Evolutionary conservation across 495 filamentous ascomycete genomes (phyloP), one percentile per base, ranked within the genome.

Genomic region (Talaromyces adpressus): DNA sequence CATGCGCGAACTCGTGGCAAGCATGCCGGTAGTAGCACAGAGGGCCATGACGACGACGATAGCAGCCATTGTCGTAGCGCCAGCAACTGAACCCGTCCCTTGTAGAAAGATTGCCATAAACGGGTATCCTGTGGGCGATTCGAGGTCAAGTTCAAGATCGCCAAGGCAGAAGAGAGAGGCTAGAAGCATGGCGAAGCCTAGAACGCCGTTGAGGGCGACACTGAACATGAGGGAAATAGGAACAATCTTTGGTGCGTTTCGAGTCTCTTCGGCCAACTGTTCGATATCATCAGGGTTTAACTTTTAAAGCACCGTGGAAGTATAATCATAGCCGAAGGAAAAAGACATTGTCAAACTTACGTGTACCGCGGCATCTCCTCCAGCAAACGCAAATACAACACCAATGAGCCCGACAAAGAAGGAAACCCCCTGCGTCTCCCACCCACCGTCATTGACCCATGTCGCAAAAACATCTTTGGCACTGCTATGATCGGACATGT

Each of bases 1-100:
- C 71, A 85, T 84, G 0, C 84, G 76, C 4, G 83, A 85, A 7
- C 82, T 78, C 0, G 83, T 85, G 7, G 84, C 80, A 8, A 84
- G 78, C 61, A 81, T 77, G 59, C 77, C 82, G 63, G 85, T 78
- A 1, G 78, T 77, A n/a, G 80, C 80, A 27, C 75, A 78, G 14
- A 79, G 75, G 3, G 81, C 65, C 7, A 82, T 76, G 14, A 87
- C 65, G 6, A 81, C 70, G 20, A 86, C 66, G 25, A 86, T 76
- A 16, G 71, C 71, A 1, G 80, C 81, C 75, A 85, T 79, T n/a
- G 76, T 72, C 34, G 77, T 79, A 2, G 81, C 77, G 1, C 72
- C 84, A 9, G 75, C 73, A 14, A 73, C 65, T 47, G 69, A 79
- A 1, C 73, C 63, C 0, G 81, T 82, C 1, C 78, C 76, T 61